Base-by-base conservation (phyloP, 169 alveolate species). In the Plasmodium gonderi region DNA sequence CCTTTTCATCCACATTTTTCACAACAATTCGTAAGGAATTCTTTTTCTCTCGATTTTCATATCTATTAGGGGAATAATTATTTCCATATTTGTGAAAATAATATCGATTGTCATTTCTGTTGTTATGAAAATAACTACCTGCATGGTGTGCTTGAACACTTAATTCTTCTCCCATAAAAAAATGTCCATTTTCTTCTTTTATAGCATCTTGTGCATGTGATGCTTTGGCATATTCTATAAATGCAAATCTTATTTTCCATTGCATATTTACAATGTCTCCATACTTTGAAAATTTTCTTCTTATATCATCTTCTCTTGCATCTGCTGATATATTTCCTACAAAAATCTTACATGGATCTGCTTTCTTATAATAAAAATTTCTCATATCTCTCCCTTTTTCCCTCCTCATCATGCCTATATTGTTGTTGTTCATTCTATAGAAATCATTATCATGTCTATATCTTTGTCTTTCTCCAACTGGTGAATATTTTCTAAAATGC, bases 291-390 rank as follows among this genome's bases (percentile, higher is more conserved):
- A 96, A 96, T 76, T 93, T 95, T 45, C 91, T 85, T 29, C 94
- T 96, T 77, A 96, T 79, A 49, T 96, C 98, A 42, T 96, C 98
- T 94, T 96, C 97, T 76, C 96, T 95, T 40, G 95, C 97, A 38
- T 94, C 95, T 6, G 96, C 95, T n/a, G 97, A 95, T 45, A 96
- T 91, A 64, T 96, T 96, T 17, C 98, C 98, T 23, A 96, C 95
- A 90, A 96, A 96, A 7, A 96, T 95, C 94, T 96, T 96, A 44
- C 97, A 81, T 79, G 83, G 91, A 38, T 51, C 96, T 26, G 67
- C 65, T 72, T 82, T 82, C 40, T 82, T 82, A 40, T 82, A 69
- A 8, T 11, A 79, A 68, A 60, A 49, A 74, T 31, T 68, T 69
- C 92, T 69, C 65, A 82, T 31, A 12, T 82, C 75, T 82, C 42